Base-by-base conservation (phyloP, 768 basidiomycete genomes). In the Clathrus columnatus region DNA sequence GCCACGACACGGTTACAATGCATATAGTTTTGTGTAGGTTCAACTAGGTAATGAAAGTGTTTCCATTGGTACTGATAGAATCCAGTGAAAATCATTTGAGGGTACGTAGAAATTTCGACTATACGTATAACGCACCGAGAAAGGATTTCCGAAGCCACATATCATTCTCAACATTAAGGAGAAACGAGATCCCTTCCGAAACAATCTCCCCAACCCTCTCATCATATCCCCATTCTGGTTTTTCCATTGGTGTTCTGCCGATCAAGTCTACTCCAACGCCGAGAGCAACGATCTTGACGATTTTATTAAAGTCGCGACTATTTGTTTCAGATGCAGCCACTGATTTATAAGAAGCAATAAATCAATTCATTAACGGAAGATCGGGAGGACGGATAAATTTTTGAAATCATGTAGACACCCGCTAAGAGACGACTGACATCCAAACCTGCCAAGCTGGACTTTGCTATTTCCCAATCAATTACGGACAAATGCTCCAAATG, bases 401-500 rank as follows among this genome's bases (percentile, higher is more conserved):
- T 68, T 50, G 73, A 69, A 21, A 84, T 62, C 21, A 72, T 69
- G 62, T 76, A 69, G 53, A 85, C 64, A 63, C 85, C 85, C 3
- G 80, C 83, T 54, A 74, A 77, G 56, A 85, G 75, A 59, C 86
- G 83, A 1, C 83, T 83, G 18, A 85, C 63, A 48, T 86, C 84
- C 5, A 80, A 58, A 3, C 77, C 82, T 4, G 75, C 70, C 24
- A 81, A 54, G n/a, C 84, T 83, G 0, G 76, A 70, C 66, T 75
- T 84, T 32, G 73, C 66, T 8, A 83, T 47, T 61, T 87, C 84
- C 85, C 85, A 86, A 64, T 86, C 85, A 45, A 85, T 60, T 30
- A 85, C 69, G 42, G 69, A 73, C 8, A 82, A 60, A 10, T 66
- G 71, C 62, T 71, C 68, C 36, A 82, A 62, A 5, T 61, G 62